Percentiles rank a stretch among this genome's conserved stretches.
Conservation (phyloP, 2,329 filamentous ascomycete genomes). For the Monosporascus sp. region DNA sequence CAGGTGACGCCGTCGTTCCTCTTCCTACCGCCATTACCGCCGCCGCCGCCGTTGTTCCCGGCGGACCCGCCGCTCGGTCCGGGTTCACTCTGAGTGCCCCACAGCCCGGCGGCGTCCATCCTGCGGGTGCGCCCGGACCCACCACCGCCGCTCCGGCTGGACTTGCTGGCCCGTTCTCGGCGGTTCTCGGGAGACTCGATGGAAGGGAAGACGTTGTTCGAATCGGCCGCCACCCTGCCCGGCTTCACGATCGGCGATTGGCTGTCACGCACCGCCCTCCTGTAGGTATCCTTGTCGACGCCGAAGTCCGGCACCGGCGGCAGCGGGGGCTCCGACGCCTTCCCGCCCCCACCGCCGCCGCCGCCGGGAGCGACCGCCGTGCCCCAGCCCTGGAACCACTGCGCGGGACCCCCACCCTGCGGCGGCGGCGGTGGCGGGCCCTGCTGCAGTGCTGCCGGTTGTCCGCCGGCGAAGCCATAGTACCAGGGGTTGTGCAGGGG, state of each 20-base stretch:
- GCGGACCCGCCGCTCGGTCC: neutral
- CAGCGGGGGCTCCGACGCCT: neutral
- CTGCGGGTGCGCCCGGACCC: neutral
- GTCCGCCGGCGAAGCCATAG: slow-evolving; percentile 27
- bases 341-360: neutral
- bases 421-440: neutral
- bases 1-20: neutral
- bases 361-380: slow-evolving; percentile 2
- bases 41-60: neutral
- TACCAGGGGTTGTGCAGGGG: slow-evolving; percentile 39
- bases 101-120: neutral
- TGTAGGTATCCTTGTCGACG: neutral
- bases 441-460: slow-evolving; percentile 4
- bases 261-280: neutral
- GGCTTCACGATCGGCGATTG: neutral
- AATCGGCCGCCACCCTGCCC: neutral
- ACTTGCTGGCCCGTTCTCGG: no score
- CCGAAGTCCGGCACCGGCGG: neutral
- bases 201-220: neutral
- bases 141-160: no score
- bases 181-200: neutral
- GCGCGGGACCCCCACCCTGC: neutral
- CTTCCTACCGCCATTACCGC: neutral
- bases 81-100: slow-evolving; percentile 2
- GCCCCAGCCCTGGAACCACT: slow-evolving; percentile 19